Evolutionary conservation across 2,329 filamentous ascomycete species (phyloP), one percentile per base, ranked within the genome.

Genomic region (Neurospora crassa): DNA sequence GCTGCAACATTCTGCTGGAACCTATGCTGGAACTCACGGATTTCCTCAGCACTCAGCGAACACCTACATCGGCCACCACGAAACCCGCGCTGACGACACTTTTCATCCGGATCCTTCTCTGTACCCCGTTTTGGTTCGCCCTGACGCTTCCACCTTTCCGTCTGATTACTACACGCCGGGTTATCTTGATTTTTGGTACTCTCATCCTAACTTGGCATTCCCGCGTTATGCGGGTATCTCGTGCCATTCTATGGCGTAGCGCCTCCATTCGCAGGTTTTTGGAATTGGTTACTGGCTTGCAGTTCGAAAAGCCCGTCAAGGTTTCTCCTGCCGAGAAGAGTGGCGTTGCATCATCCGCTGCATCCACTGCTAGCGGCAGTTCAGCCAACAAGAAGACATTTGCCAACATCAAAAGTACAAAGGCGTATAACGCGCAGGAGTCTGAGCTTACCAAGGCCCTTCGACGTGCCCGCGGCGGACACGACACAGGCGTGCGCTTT

Each of bases 121-220:
- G 97, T 68, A 95, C 94, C 0, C 96, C 96, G 0, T 81, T 97
- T 67, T 99, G 96, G 96, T 88, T 96, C 71, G 80, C 89, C 0
- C 82, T 99, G 47, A 95, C 94, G 0, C 85, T 97, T 18, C 92
- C 92, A 2, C 95, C 95, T 0, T 85, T 95, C 73, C 89, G 91
- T 73, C 88, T 99, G 74, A 90, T 99, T 76, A 97, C 95, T 0
- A 92, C 93, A 0, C 92, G 92, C 76, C 88, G 96, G 67, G 89
- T 97, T 1, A 84, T 95, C 40, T 86, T 99, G n/a, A 88, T 92
- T 0, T 84, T 92, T n/a, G 96, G 96, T 40, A 98, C 96, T 0
- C 82, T 97, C 24, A 85, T 93, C 63, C 83, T 99, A 68, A 96
- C 93, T 16, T 99, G 95, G 92, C 96, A 99, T 79, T 95, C 94